phyloP scores from a whole-genome alignment of 345 rosid genomes.

The Boechera stricta region DNA sequence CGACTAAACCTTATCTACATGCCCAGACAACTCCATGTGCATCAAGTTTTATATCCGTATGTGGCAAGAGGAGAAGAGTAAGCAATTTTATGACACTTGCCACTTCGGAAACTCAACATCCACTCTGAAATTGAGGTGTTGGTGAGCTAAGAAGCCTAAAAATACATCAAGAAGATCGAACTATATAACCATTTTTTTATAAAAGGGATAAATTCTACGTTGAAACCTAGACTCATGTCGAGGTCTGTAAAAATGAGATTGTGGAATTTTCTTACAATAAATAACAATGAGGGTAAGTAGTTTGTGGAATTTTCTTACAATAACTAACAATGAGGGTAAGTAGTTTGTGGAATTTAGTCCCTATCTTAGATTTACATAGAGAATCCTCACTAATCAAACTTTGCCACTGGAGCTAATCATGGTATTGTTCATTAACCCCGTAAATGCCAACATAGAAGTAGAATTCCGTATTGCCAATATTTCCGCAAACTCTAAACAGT shows the following conservation, averaged over 20 bases:
- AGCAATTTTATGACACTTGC: conserved; percentile 1
- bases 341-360: background rate
- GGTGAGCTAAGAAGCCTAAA: background rate
- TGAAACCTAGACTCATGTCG: background rate
- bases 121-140: background rate
- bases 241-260: background rate
- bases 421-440: background rate
- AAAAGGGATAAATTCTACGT: background rate
- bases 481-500: background rate
- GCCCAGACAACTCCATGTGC: background rate
- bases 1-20: background rate
- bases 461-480: background rate
- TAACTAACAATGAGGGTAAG: background rate
- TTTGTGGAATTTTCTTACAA: background rate
- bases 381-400: background rate
- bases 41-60: background rate
- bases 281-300: background rate
- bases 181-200: background rate
- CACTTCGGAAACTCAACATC: background rate
- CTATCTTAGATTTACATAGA: background rate
- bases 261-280: background rate
- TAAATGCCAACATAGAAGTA: background rate
- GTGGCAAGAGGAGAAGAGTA: background rate
- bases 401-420: background rate
- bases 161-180: background rate